These are phyloP conservation scores for Phytopythium mirpurense DNA, from an alignment of 352 stramenopile genomes.

Conservation along the genomic window DNA sequence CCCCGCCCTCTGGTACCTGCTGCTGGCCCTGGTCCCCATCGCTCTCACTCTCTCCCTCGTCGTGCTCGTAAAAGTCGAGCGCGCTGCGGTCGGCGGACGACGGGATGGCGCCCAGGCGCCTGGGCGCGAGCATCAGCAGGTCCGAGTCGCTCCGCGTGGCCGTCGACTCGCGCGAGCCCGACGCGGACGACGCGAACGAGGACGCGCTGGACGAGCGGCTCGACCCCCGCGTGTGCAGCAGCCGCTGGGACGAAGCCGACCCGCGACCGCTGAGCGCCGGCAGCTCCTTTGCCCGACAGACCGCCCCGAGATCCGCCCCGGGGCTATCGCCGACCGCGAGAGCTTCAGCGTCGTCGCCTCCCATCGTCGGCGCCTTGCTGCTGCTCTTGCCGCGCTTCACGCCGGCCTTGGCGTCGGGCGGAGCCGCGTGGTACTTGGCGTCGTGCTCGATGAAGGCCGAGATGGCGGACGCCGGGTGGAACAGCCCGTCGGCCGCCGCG, in stretches of 20 bases:
- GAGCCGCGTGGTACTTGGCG: conserved; percentile 38
- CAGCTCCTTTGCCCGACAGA: background rate
- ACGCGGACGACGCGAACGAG: conserved; percentile 10
- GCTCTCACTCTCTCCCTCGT: conserved; percentile 20
- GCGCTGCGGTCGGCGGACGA: conserved; percentile 49
- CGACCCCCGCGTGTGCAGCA: conserved; percentile 9
- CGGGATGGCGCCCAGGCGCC: conserved; percentile 30
- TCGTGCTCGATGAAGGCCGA: conserved; percentile 77
- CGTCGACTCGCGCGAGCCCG: conserved; percentile 9
- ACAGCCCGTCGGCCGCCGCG: conserved; percentile 63
- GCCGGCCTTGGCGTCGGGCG: background rate
- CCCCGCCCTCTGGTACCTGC: background rate
- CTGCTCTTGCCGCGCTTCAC: background rate
- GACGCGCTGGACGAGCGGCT: conserved; percentile 13
- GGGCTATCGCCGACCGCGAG: background rate
- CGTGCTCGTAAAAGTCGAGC: conserved; percentile 45
- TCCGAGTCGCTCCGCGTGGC: conserved; percentile 57
- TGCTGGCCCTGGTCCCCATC: background rate
- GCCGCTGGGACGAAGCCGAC: background rate
- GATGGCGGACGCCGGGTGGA: conserved; percentile 70
- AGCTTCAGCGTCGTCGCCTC: background rate
- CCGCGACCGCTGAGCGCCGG: conserved; percentile 1
- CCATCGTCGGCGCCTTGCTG: background rate
- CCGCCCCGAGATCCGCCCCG: background rate
- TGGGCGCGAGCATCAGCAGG: conserved; percentile 54